Base-by-base conservation (phyloP, 345 rosid species). In the Lagerstroemia speciosa region DNA sequence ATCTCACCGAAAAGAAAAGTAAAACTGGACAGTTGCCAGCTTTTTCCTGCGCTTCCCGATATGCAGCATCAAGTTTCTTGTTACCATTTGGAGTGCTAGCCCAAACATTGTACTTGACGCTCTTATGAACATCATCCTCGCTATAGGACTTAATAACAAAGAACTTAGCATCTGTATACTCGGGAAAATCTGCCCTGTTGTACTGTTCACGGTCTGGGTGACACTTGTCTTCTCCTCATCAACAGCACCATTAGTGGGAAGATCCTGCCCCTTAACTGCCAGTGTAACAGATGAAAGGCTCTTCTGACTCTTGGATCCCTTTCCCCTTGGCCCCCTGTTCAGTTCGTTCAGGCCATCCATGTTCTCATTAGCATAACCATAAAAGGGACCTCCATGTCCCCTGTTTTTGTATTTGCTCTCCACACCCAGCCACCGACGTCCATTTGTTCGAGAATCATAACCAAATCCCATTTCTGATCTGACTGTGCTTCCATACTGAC, bases 41-140 rank as follows among this genome's bases (percentile, higher is more conserved):
- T 57, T 83, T 89, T 80, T 84, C 86, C 74, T 86, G 87, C 41
- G 92, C 89, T 65, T 89, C 97, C 78, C 83, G 83, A 66, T 89
- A 93, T 27, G 97, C 94, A 1, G 94, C 91, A 82, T 92, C 94
- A 69, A 93, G 91, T 75, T 93, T 93, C 81, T 89, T 89, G 81
- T 93, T 93, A 38, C 98, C 98, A 76, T 84, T 89, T 67, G 96
- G 93, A 38, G 98, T 93, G 75, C 98, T 91, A 26, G 97, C 92
- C 98, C 98, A 93, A 6, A 91, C 97, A 68, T 72, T 86, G 71
- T 93, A 93, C 73, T 93, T 93, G 58, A 93, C 85, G 70, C 97
- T 86, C 84, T 93, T 91, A 71, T 93, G 98, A 32, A 93, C 91
- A 83, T 93, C 98, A 79, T 91, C 98, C 74, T 93, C 98, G n/a